phyloP scores from a whole-genome alignment of 2,329 filamentous ascomycete species.

The Sporothrix inflata region DNA sequence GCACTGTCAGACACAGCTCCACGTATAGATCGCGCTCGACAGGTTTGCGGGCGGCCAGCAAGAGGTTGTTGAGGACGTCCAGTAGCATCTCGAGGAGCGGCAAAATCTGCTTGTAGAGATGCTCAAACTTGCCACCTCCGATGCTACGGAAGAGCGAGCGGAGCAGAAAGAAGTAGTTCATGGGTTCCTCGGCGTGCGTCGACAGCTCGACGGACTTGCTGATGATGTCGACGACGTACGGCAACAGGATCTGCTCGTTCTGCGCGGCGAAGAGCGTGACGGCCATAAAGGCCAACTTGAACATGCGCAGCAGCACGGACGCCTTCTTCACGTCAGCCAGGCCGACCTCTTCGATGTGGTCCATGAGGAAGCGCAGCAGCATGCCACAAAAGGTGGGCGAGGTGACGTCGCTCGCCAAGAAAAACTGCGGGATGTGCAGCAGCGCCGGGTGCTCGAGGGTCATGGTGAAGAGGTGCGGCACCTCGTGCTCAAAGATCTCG shows the following conservation, averaged over 20 bases:
- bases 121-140: conserved; percentile 94
- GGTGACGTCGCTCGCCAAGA: conserved; percentile 97
- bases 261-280: conserved; percentile 93
- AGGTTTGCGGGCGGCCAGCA: conserved; percentile 87
- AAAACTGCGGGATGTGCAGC: conserved; percentile 95
- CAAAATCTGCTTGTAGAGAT: conserved; percentile 96
- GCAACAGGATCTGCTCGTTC: conserved; percentile 93
- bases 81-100: conserved; percentile 96
- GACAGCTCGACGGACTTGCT: conserved; percentile 96
- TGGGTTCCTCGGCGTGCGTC: conserved; percentile 92
- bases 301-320: conserved; percentile 87
- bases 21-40: conserved; percentile 94
- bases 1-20: conserved; percentile 93
- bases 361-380: conserved; percentile 97
- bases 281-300: conserved; percentile 99
- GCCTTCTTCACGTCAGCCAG: conserved; percentile 90
- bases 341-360: conserved; percentile 91
- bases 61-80: conserved; percentile 92
- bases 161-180: conserved; percentile 96
- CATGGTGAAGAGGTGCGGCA: conserved; percentile 94
- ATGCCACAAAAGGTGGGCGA: conserved; percentile 98
- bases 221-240: conserved; percentile 95
- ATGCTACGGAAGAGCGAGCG: conserved; percentile 95
- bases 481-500: conserved; percentile 97
- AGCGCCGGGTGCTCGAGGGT: conserved; percentile 96